Conservation (phyloP, 2,329 filamentous ascomycete genomes). For the Pseudopyrenochaeta lycopersici region DNA sequence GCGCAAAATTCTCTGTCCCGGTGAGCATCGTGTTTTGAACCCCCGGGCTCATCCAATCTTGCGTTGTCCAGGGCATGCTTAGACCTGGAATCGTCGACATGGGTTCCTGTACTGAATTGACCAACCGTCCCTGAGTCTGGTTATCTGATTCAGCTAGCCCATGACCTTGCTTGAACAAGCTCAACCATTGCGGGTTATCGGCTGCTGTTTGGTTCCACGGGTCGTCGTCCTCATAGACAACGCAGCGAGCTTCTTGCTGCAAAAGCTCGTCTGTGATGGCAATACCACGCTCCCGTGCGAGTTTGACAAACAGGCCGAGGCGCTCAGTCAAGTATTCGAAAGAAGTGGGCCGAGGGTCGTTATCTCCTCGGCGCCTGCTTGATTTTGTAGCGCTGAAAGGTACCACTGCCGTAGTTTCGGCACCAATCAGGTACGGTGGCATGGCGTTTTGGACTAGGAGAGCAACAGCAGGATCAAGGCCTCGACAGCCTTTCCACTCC, state of each 20-base stretch:
- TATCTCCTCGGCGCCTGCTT: too few relatives aligned
- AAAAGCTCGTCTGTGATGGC: constrained; percentile 59
- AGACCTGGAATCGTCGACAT: too few relatives aligned
- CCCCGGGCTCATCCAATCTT: too few relatives aligned
- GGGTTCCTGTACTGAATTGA: too few relatives aligned
- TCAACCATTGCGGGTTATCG: not conserved
- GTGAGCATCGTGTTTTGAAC: too few relatives aligned
- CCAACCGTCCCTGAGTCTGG: too few relatives aligned
- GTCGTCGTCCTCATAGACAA: constrained; percentile 58
- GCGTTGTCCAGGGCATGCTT: too few relatives aligned
- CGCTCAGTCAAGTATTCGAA: too few relatives aligned
- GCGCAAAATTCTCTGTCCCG: too few relatives aligned
- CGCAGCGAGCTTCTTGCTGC: constrained; percentile 53
- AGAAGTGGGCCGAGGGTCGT: too few relatives aligned
- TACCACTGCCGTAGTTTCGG: constrained; percentile 49
- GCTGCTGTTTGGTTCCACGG: constrained; percentile 51
- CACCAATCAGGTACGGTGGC: constrained; percentile 56
- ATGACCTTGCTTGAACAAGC: not conserved
- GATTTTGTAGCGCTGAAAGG: constrained; percentile 53
- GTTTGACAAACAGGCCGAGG: too few relatives aligned
- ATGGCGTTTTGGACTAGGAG: constrained; percentile 55
- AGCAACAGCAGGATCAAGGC: constrained; percentile 54
- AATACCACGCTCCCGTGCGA: constrained; percentile 46
- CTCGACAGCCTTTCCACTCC: constrained; percentile 62
- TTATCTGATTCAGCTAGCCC: too few relatives aligned